Evolutionary conservation across 2,329 filamentous ascomycete genomes (phyloP), one percentile per base, ranked within the genome.

Genomic region (Colletotrichum viniferum): DNA sequence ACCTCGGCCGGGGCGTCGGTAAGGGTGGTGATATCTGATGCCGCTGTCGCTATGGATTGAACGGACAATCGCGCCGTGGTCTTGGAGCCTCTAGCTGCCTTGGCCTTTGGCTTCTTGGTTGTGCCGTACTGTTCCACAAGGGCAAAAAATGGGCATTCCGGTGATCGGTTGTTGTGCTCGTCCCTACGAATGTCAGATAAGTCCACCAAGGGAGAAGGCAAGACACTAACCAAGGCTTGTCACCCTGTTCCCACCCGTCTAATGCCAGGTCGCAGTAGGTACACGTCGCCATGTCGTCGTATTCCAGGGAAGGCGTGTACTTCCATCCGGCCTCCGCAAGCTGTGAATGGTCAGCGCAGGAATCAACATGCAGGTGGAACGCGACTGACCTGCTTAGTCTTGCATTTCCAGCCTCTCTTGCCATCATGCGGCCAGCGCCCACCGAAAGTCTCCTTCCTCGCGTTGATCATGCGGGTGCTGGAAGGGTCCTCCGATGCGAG

Each of bases 261-360:
- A 99, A 90, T 13, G 94, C 95, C 18, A 98, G 86, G 73, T 94
- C 92, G 86, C 97, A 99, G 85, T 98, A 98, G 32, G 94, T 90
- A 82, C 97, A 99, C 13, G 94, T 97, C 12, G 95, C 95, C 86
- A 96, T 95, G 83, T 99, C 97, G 78, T 97, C 93, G 14, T 93
- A 95, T 58, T 96, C 95, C 58, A 91, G 86, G 7, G 92, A 95
- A 0, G 97, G 96, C 28, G 96, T 97, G 85, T 96, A 98, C 82
- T 94, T 96, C 96, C 96, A 99, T 13, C 97, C 97, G 32, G 95
- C 95, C 78, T 96, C 95, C 38, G 95, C 95, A 87, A 98, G 93
- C 92, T 97, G 79, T 6, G 28, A 9, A 43, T 16, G n/a, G 63
- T 77, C 24, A 77, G 77, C 61, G 62, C 16, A 60, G 28, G 71